phyloP scores from a whole-genome alignment of 352 stramenopile species.

The Peronospora tabacina region DNA sequence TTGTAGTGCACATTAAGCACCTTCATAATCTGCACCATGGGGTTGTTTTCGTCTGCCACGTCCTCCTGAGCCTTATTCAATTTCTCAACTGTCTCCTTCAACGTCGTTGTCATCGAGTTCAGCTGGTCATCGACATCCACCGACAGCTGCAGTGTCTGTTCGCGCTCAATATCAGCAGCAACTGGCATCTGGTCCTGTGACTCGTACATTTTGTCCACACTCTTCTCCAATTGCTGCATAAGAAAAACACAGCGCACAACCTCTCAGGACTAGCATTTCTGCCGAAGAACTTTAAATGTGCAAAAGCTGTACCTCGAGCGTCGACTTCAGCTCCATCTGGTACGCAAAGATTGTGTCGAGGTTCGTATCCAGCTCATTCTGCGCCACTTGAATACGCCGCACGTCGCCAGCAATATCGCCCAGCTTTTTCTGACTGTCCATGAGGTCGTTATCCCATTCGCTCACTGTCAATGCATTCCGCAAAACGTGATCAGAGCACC shows the following conservation, averaged over 20 bases:
- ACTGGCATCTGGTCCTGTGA: slow-evolving; percentile 79
- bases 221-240: slow-evolving; percentile 77
- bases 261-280: not conserved
- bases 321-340: slow-evolving; percentile 86
- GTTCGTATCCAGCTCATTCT: slow-evolving; percentile 83
- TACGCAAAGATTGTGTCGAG: slow-evolving; percentile 85
- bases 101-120: slow-evolving; percentile 79
- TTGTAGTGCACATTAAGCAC: slow-evolving; percentile 86
- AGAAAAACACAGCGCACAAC: not conserved
- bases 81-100: slow-evolving; percentile 84
- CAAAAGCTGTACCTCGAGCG: slow-evolving; percentile 51
- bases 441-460: slow-evolving; percentile 76
- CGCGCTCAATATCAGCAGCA: slow-evolving; percentile 76
- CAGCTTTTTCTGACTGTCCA: slow-evolving; percentile 82
- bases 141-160: slow-evolving; percentile 80
- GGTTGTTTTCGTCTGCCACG: slow-evolving; percentile 61
- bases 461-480: slow-evolving; percentile 40
- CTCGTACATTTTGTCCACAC: slow-evolving; percentile 87
- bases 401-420: slow-evolving; percentile 79
- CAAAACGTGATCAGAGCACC: slow-evolving; percentile 2
- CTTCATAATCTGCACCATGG: slow-evolving; percentile 85
- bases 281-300: not conserved
- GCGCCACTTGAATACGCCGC: slow-evolving; percentile 74
- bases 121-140: slow-evolving; percentile 83
- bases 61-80: slow-evolving; percentile 79